Conservation (phyloP, 2,329 filamentous ascomycete species). For the Scedosporium aurantiacum region DNA sequence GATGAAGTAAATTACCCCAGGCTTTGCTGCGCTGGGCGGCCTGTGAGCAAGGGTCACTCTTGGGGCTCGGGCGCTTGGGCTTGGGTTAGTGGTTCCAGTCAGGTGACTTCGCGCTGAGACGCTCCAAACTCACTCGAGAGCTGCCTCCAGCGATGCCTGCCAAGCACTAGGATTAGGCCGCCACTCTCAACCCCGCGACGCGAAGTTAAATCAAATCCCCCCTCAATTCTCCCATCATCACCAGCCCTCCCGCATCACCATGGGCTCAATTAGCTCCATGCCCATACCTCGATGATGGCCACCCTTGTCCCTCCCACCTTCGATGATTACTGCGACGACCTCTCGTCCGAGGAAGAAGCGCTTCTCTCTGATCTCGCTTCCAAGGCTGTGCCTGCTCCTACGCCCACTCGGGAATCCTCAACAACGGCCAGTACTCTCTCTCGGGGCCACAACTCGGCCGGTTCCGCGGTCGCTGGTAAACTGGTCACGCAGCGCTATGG, state of each 20-base stretch:
- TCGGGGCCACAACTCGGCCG: not conserved
- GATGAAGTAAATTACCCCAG: too few species aligned
- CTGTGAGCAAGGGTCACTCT: too few species aligned
- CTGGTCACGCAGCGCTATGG: not conserved
- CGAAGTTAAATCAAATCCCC: not conserved
- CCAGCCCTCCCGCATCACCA: not conserved
- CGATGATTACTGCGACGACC: conserved; percentile 5
- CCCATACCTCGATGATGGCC: not conserved
- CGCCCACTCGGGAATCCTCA: not conserved
- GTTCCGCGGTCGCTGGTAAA: not conserved
- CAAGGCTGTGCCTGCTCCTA: not conserved
- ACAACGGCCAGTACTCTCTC: not conserved
- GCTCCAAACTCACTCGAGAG: too few species aligned
- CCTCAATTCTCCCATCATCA: not conserved
- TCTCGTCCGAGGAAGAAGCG: conserved; percentile 30
- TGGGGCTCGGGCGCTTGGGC: too few species aligned
- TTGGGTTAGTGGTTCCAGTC: not conserved
- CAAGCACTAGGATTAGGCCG: not conserved
- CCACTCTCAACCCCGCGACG: not conserved
- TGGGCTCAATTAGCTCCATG: not conserved
- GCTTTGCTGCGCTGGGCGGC: too few species aligned
- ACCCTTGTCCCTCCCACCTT: not conserved
- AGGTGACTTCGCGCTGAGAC: conserved; percentile 3
- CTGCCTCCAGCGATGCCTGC: too few species aligned
- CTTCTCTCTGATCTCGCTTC: conserved; percentile 16